Evolutionary conservation across 768 basidiomycete genomes (phyloP).

Genomic region (Hortiboletus campestris): DNA sequence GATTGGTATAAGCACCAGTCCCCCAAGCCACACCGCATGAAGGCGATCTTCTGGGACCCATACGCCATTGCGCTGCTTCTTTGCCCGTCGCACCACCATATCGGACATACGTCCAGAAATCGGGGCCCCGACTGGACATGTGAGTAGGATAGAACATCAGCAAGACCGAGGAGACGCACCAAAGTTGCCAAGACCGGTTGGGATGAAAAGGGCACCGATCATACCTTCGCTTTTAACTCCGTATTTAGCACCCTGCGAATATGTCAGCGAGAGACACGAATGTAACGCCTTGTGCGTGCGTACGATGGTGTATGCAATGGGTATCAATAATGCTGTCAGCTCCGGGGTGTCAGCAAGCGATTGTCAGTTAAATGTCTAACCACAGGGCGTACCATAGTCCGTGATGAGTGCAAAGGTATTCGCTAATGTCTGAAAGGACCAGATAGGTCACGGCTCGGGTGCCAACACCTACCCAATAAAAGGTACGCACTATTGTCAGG

Average conservation of each 20-base stretch:
- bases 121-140: conserved; percentile 52
- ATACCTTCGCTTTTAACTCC: conserved; percentile 20
- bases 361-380: background rate
- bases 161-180: conserved; percentile 3
- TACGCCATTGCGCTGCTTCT: conserved; percentile 46
- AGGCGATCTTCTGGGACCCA: conserved; percentile 73
- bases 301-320: conserved; percentile 66
- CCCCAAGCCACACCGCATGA: conserved; percentile 47
- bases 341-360: background rate
- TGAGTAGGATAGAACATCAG: background rate
- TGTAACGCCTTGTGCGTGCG: conserved; percentile 12
- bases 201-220: conserved; percentile 25
- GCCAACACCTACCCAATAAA: background rate
- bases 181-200: conserved; percentile 24
- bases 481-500: conserved; percentile 46
- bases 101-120: conserved; percentile 62
- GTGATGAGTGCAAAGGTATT: conserved; percentile 26
- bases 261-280: background rate
- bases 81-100: conserved; percentile 45
- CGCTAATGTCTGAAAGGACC: conserved; percentile 41
- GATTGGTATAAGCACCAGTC: conserved; percentile 48
- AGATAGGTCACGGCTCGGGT: background rate
- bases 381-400: conserved; percentile 33
- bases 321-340: conserved; percentile 45
- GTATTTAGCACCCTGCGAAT: conserved; percentile 43